Evolutionary conservation across 2,329 filamentous ascomycete species (phyloP).

Genomic region (Trichoderma atrobrunneum): DNA sequence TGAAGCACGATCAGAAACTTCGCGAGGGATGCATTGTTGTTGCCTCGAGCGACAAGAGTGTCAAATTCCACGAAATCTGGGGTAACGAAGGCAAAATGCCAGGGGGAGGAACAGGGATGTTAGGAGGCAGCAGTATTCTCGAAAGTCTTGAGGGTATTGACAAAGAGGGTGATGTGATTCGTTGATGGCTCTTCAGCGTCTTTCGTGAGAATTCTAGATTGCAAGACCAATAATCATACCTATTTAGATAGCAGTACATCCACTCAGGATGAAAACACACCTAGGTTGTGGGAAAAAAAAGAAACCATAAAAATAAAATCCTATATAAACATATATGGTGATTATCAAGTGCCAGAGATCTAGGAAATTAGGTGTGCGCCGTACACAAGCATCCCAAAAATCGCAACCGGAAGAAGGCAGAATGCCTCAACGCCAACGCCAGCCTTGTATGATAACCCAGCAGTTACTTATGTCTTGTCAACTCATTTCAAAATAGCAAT

Average conservation of each 20-base stretch:
- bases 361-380: neutral
- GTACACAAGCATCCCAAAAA: neutral
- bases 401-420: neutral
- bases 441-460: neutral
- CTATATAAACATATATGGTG: neutral
- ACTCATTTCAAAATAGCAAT: constrained; percentile 75
- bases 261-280: neutral
- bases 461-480: neutral
- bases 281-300: neutral
- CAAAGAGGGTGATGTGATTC: constrained; percentile 68
- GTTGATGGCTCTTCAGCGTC: constrained; percentile 42
- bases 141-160: constrained; percentile 79
- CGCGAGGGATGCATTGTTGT: constrained; percentile 72
- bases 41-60: constrained; percentile 84
- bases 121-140: constrained; percentile 82
- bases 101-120: constrained; percentile 53
- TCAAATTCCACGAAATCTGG: constrained; percentile 97
- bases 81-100: constrained; percentile 53
- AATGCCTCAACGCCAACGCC: constrained; percentile 1
- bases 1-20: constrained; percentile 25
- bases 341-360: neutral
- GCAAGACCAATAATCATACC: constrained; percentile 10
- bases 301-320: neutral
- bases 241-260: constrained; percentile 5
- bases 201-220: constrained; percentile 4